Evolutionary conservation across 1,139 yeast species (phyloP), one percentile per base, ranked within the genome.

Genomic region (Schwanniomyces etchellsii): DNA sequence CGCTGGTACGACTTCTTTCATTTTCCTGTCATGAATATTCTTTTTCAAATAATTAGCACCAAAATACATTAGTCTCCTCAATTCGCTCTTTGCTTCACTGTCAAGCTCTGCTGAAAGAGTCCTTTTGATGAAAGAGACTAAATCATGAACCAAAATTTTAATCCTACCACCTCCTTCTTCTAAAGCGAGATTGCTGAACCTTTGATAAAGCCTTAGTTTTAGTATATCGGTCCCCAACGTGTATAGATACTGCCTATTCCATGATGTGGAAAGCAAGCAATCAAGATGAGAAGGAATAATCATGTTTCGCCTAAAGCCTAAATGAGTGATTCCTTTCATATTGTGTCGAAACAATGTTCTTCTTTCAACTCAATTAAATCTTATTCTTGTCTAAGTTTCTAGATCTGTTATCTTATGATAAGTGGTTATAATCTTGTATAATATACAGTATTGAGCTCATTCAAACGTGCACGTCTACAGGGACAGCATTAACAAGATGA

Each of bases 101-200:
- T 44, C 34, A 12, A 36, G 35, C 14, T 43, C 44, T 24, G 27
- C 35, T 2, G 35, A 26, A 7, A 59, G 45, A 30, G 61, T 69
- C 15, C 46, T 35, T 37, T 55, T 57, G 24, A 64, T 47, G 35
- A 62, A 64, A n/a, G 60, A 48, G 14, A 64, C 46, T 32, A 64
- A 47, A 34, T 63, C 70, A 29, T 50, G 52, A 5, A 64, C 70
- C 17, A 60, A 44, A 4, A 50, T 44, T 40, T 64, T 64, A 28
- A 64, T 48, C 5, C 52, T 37, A 1, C 67, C 63, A 0, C 69
- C 68, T 9, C 68, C 66, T 3, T 55, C 59, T 16, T 51, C 39
- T 4, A 53, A 47, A 14, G 61, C 38, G 23, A 54, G 40, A 27
- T 54, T 49, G 28, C 57, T 53, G 30, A 64, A 52, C 40, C 55